Percentiles rank a stretch among this genome's conserved stretches.
These are phyloP conservation scores for Eucalyptus sideroxylon DNA, from an alignment of 345 rosid species.

Conservation along the genomic window DNA sequence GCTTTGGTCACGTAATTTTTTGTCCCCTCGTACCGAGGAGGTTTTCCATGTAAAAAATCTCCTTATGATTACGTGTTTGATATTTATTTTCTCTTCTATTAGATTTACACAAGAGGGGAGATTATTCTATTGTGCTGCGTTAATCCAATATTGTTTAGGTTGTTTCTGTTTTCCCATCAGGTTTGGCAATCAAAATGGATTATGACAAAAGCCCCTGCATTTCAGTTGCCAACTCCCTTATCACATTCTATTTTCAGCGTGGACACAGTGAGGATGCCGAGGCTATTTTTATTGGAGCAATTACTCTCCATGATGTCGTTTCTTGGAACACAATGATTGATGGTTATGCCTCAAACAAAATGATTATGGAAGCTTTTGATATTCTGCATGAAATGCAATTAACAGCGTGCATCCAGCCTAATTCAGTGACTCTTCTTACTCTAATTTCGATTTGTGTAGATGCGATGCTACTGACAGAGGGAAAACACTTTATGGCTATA, in stretches of 20 bases:
- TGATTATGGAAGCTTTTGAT: slow-evolving; percentile 23
- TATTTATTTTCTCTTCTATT: too few species aligned
- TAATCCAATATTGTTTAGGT: too few species aligned
- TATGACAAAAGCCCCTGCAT: slow-evolving; percentile 1
- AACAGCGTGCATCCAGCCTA: slow-evolving; percentile 10
- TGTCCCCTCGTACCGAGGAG: too few species aligned
- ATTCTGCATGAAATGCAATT: slow-evolving; percentile 28
- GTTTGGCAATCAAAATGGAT: slow-evolving; percentile 22
- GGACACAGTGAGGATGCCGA: slow-evolving; percentile 25
- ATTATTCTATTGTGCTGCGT: too few species aligned
- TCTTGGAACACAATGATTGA: slow-evolving; percentile 45
- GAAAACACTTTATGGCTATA: slow-evolving; percentile 31
- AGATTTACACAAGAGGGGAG: too few species aligned
- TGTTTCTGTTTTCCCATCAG: too few species aligned
- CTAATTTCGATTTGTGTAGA: slow-evolving; percentile 22
- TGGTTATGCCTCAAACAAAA: slow-evolving; percentile 34
- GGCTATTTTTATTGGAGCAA: slow-evolving; percentile 8
- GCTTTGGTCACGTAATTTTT: too few species aligned
- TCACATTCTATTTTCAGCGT: slow-evolving; percentile 33
- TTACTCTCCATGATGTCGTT: slow-evolving; percentile 21
- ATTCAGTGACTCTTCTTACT: slow-evolving; percentile 24
- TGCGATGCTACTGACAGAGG: slow-evolving; percentile 19
- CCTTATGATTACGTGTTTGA: too few species aligned
- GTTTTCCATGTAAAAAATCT: too few species aligned
- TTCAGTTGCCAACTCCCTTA: slow-evolving; percentile 44